A percentile compares a stretch with the other conserved stretches of the same genome.
Evolutionary conservation across 257 asterid genomes (phyloP).

Genomic region (Salvia hispanica): DNA sequence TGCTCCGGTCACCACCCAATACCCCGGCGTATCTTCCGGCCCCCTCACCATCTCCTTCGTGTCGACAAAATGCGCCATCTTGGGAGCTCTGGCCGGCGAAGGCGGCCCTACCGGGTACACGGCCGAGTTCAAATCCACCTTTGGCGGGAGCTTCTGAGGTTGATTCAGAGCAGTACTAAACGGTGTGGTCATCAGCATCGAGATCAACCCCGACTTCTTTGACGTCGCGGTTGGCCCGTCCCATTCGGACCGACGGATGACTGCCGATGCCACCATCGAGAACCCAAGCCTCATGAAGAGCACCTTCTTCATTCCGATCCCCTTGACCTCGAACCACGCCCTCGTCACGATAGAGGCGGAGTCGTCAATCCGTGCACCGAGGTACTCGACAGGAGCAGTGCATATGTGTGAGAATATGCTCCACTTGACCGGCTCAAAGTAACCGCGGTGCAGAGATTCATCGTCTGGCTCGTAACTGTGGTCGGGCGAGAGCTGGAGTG

Average conservation of each 20-base stretch:
- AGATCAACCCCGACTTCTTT: conserved; percentile 76
- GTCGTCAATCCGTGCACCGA: conserved; percentile 67
- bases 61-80: conserved; percentile 81
- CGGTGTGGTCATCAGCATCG: conserved; percentile 74
- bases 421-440: conserved; percentile 90
- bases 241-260: conserved; percentile 90
- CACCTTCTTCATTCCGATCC: conserved; percentile 74
- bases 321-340: conserved; percentile 92
- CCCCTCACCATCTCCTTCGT: conserved; percentile 88
- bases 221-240: conserved; percentile 65
- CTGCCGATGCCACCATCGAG: conserved; percentile 73
- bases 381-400: conserved; percentile 89
- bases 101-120: conserved; percentile 94
- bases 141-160: conserved; percentile 47
- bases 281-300: conserved; percentile 89
- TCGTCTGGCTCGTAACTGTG: conserved; percentile 59
- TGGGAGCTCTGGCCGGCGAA: conserved; percentile 71
- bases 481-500: conserved; percentile 65
- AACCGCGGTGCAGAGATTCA: conserved; percentile 62
- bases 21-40: conserved; percentile 84
- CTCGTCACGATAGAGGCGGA: conserved; percentile 79
- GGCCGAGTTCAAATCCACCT: conserved; percentile 79
- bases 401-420: conserved; percentile 92
- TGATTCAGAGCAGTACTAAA: conserved; percentile 62
- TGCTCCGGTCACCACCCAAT: conserved; percentile 94